Evolutionary conservation across 1,139 yeast genomes (phyloP).

Genomic region (Martiniozyma asiatica): DNA sequence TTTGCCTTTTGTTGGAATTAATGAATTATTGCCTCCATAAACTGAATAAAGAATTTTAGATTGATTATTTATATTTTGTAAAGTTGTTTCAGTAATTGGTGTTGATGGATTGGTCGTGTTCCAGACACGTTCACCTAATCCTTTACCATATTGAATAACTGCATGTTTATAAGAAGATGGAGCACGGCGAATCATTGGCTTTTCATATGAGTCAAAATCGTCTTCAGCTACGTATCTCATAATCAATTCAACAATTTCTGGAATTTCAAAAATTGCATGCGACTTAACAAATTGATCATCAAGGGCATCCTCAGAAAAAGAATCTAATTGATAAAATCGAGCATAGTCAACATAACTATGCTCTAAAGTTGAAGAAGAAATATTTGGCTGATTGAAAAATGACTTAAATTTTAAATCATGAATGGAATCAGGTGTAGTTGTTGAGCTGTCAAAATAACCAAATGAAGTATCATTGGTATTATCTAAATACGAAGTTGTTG

Average conservation of each 20-base stretch:
- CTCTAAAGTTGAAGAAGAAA: background rate
- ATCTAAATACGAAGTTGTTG: conserved; percentile 4
- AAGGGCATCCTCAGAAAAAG: too few species aligned
- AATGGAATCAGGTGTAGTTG: conserved; percentile 8
- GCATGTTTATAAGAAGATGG: conserved; percentile 60
- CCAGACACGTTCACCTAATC: conserved; percentile 42
- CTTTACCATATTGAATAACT: conserved; percentile 41
- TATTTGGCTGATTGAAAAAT: background rate
- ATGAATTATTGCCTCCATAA: background rate
- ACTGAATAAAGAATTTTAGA: too few species aligned
- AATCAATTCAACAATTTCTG: conserved; percentile 62
- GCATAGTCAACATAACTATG: too few species aligned
- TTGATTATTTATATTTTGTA: background rate
- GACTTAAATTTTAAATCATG: conserved; percentile 3
- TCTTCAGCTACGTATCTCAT: conserved; percentile 44
- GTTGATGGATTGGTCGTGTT: conserved; percentile 15
- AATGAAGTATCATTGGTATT: conserved; percentile 5
- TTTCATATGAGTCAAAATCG: conserved; percentile 43
- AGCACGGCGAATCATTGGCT: conserved; percentile 45
- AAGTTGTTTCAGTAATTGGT: conserved; percentile 3
- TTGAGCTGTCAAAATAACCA: conserved; percentile 5
- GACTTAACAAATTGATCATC: background rate
- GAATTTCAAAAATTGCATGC: conserved; percentile 48
- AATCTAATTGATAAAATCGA: too few species aligned
- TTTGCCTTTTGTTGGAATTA: background rate